phyloP scores from a whole-genome alignment of 2,329 filamentous ascomycete species.

The Fusarium floridanum region DNA sequence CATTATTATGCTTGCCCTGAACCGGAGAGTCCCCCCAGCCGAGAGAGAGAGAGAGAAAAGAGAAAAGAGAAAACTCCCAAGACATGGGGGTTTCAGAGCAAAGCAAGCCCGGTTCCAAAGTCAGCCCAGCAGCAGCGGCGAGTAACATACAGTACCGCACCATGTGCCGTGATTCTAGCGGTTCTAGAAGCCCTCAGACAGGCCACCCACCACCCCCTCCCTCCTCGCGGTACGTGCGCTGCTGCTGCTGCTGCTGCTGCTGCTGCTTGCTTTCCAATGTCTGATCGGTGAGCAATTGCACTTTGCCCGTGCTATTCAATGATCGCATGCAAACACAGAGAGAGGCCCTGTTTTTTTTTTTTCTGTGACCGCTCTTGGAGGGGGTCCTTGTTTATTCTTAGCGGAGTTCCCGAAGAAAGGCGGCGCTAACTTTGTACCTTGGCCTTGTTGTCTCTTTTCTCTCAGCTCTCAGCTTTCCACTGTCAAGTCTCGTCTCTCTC shows the following conservation, averaged over 20 bases:
- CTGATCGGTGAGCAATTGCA: background rate
- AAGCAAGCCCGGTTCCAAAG: background rate
- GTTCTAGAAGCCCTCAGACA: constrained; percentile 25
- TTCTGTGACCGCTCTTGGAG: constrained; percentile 3
- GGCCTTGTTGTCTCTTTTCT: constrained; percentile 37
- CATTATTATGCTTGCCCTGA: background rate
- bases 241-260: background rate
- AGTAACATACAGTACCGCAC: background rate
- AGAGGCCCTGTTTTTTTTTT: background rate
- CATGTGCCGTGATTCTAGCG: constrained; percentile 5
- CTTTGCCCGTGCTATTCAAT: background rate
- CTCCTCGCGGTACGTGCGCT: background rate
- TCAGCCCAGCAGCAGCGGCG: background rate
- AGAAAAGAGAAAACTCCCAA: constrained; percentile 38
- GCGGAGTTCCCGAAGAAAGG: background rate
- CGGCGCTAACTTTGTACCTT: background rate
- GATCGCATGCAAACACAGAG: background rate
- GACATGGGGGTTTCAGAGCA: background rate
- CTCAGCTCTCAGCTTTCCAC: background rate
- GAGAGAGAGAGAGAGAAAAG: constrained; percentile 26
- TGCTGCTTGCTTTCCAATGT: background rate
- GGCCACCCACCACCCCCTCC: background rate
- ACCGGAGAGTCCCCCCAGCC: background rate
- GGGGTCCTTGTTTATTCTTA: background rate
- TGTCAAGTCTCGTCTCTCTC: background rate